Evolutionary conservation across 1,139 yeast genomes (phyloP).

Genomic region (Insectozyma bohioensis): DNA sequence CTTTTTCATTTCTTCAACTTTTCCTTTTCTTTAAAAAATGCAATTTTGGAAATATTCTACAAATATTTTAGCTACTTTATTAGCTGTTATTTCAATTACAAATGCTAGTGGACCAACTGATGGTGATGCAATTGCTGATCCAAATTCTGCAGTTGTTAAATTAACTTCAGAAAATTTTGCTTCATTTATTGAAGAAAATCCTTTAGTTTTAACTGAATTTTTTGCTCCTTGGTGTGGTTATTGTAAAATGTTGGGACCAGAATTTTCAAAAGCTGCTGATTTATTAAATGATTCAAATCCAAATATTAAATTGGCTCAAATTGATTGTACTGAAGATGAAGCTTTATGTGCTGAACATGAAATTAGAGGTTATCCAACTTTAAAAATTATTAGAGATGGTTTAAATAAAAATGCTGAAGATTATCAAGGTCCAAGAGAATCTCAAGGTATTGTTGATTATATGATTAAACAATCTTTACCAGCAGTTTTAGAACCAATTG

Average conservation of each 20-base stretch:
- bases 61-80: slow-evolving; percentile 37
- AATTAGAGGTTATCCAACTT: slow-evolving; percentile 88
- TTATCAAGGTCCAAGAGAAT: slow-evolving; percentile 82
- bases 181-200: slow-evolving; percentile 65
- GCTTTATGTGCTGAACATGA: slow-evolving; percentile 74
- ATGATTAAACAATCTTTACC: slow-evolving; percentile 87
- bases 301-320: slow-evolving; percentile 78
- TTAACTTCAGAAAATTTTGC: slow-evolving; percentile 62
- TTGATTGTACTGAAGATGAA: slow-evolving; percentile 89
- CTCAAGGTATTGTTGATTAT: slow-evolving; percentile 72
- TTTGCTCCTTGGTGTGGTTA: slow-evolving; percentile 99
- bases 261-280: slow-evolving; percentile 84
- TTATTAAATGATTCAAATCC: slow-evolving; percentile 55
- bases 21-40: slow-evolving; percentile 21
- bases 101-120: slow-evolving; percentile 42
- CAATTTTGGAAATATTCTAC: slow-evolving; percentile 44
- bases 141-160: slow-evolving; percentile 85
- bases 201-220: slow-evolving; percentile 88
- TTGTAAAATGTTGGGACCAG: slow-evolving; percentile 93
- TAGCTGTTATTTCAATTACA: slow-evolving; percentile 35
- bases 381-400: slow-evolving; percentile 83
- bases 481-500: slow-evolving; percentile 57
- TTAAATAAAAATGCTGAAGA: slow-evolving; percentile 47
- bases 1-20: background rate
- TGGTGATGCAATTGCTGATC: slow-evolving; percentile 71